Evolutionary conservation across 1,284 basidiomycete genomes (phyloP), one percentile per base, ranked within the genome.

Genomic region (Wolfiporia cocos): DNA sequence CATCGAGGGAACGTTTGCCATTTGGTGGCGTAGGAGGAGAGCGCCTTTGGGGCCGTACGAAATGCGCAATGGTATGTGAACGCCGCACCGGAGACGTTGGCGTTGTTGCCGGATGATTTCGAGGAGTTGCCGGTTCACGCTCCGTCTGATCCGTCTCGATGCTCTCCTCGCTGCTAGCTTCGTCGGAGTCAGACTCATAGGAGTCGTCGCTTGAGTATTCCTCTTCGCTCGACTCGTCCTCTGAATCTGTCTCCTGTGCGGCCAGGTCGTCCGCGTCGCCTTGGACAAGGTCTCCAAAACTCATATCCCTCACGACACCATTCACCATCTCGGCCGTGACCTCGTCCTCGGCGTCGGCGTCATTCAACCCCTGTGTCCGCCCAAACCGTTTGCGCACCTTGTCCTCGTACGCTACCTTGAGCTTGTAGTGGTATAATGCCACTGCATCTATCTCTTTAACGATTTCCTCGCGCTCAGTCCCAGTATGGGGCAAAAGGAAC

Each of bases 351-450:
- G 75, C 76, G 46, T 81, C 79, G 3, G 74, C 76, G 45, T 74
- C 69, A 37, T 59, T 59, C 52, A 68, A 52, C 35, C 61, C 69
- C 51, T 77, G 71, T 14, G 69, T 71, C 41, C 74, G 73, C 30
- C 79, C 78, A 61, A 97, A 92, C 23, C 92, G 76, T 39, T 82
- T 72, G 20, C 89, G 74, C 31, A 96, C 70, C 65, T 90, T 92
- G 56, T 86, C 86, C 62, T 97, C 93, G 56, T 95, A 86, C 11
- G 87, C 74, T 20, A 95, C 72, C 67, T 97, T 97, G 49, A 93
- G 76, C 59, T 86, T 81, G 66, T 95, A 94, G 63, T 97, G 92
- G 57, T 96, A 93, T 41, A 84, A 68, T 15, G 92, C 86, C 37
- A 97, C 76, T 41, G 76, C 74, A 63, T 97, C 93, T 2, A 96